A percentile compares a stretch with the other conserved stretches of the same genome.
Conservation (phyloP, 306 rosid species). For the Spatholobus suberectus region DNA sequence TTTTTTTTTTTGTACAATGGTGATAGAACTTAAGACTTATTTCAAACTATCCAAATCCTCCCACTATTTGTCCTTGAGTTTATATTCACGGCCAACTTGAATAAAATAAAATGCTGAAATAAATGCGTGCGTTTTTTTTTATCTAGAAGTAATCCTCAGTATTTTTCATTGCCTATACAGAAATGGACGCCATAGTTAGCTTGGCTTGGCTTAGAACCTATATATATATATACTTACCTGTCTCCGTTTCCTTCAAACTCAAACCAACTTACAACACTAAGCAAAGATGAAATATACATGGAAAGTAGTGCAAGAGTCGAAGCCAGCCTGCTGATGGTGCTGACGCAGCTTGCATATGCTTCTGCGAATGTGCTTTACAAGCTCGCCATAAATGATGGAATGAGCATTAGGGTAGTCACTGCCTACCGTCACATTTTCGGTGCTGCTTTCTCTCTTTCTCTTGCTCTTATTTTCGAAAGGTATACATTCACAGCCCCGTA, state of each 20-base stretch:
- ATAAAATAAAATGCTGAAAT: no score
- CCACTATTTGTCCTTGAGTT: no score
- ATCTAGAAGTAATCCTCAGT: no score
- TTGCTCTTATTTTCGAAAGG: constrained; percentile 49
- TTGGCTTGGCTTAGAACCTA: no score
- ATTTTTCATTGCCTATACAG: no score
- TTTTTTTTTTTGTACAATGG: no score
- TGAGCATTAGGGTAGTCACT: constrained; percentile 47
- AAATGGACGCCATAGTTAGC: no score
- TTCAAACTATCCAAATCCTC: no score
- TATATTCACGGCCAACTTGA: no score
- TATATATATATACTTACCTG: not conserved
- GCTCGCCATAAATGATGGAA: constrained; percentile 57
- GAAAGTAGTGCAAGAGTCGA: constrained; percentile 36
- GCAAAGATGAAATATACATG: constrained; percentile 1
- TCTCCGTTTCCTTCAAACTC: not conserved
- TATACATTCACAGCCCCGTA: not conserved
- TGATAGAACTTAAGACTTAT: no score
- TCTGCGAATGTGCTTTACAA: constrained; percentile 58
- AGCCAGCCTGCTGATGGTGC: constrained; percentile 55
- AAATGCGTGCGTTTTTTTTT: no score
- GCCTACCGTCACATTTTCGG: not conserved
- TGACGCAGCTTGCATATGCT: constrained; percentile 49
- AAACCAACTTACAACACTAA: not conserved
- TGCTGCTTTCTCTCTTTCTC: not conserved